Percentiles rank a stretch among this genome's conserved stretches.
These are phyloP conservation scores for Colletotrichum sp. DNA, from an alignment of 2,329 filamentous ascomycete genomes.

Conservation along the genomic window DNA sequence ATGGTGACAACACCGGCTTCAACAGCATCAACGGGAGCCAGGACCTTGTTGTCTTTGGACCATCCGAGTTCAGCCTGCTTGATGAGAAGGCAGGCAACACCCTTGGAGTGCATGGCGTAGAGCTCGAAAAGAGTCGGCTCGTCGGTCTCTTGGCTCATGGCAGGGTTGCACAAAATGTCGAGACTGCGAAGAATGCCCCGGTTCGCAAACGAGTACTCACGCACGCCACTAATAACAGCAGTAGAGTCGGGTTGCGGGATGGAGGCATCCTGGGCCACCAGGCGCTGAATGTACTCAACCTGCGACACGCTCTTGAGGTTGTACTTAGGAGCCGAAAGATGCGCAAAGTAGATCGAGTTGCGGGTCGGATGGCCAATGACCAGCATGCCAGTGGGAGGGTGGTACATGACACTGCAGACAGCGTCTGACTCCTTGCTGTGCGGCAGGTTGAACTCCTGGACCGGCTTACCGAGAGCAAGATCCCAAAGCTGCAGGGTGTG, in stretches of 20 bases:
- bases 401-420: constrained; percentile 97
- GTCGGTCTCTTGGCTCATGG: constrained; percentile 65
- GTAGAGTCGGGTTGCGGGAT: constrained; percentile 91
- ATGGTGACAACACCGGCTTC: constrained; percentile 77
- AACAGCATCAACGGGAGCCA: constrained; percentile 78
- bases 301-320: constrained; percentile 83
- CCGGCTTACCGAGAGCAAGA: constrained; percentile 90
- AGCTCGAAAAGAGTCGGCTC: constrained; percentile 88
- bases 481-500: constrained; percentile 99
- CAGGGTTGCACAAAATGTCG: constrained; percentile 80
- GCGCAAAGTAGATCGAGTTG: constrained; percentile 97
- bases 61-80: constrained; percentile 91
- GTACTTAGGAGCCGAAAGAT: constrained; percentile 93
- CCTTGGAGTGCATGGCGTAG: constrained; percentile 97
- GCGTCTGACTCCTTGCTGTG: constrained; percentile 96
- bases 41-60: constrained; percentile 87
- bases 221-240: constrained; percentile 94
- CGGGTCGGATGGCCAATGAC: constrained; percentile 94
- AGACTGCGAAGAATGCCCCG: constrained; percentile 88
- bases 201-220: constrained; percentile 90
- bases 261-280: constrained; percentile 73
- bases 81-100: constrained; percentile 87
- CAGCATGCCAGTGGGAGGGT: constrained; percentile 90
- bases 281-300: constrained; percentile 82
- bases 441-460: constrained; percentile 95